Evolutionary conservation across 352 stramenopile genomes (phyloP).

Genomic region (Elongisporangium undulatum): DNA sequence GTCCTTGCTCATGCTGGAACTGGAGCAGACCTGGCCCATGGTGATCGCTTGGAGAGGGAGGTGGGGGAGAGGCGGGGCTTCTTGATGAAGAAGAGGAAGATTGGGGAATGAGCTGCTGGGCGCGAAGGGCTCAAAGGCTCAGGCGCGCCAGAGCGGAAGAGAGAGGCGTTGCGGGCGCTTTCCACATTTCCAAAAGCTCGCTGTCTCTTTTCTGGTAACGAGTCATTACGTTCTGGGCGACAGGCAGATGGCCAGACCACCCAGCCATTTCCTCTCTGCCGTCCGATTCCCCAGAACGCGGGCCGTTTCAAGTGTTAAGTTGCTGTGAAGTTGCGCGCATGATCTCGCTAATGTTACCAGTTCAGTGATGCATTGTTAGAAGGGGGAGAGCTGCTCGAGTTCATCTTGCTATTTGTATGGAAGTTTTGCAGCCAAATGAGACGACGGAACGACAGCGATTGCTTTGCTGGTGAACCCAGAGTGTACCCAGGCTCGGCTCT

Average conservation of each 20-base stretch:
- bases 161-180: not conserved
- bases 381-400: too few relatives aligned
- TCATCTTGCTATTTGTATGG: not conserved
- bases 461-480: too few relatives aligned
- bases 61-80: conserved; percentile 1
- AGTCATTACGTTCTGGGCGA: not conserved
- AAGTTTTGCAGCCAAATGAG: not conserved
- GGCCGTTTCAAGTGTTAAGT: too few relatives aligned
- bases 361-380: too few relatives aligned
- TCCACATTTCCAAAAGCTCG: not conserved
- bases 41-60: conserved; percentile 6
- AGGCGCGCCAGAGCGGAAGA: not conserved
- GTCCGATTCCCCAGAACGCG: not conserved
- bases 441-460: too few relatives aligned
- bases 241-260: not conserved
- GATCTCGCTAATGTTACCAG: too few relatives aligned
- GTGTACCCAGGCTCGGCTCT: not conserved
- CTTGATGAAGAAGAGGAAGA: conserved; percentile 21
- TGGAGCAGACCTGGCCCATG: conserved; percentile 62
- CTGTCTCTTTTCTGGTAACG: not conserved
- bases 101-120: conserved; percentile 23
- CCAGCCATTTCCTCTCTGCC: not conserved
- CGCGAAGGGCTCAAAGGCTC: too few relatives aligned
- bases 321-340: too few relatives aligned
- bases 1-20: conserved; percentile 39